Evolutionary conservation across 108 stramenopile genomes (phyloP), one percentile per base, ranked within the genome.

Genomic region (Skeletonema marinoi): DNA sequence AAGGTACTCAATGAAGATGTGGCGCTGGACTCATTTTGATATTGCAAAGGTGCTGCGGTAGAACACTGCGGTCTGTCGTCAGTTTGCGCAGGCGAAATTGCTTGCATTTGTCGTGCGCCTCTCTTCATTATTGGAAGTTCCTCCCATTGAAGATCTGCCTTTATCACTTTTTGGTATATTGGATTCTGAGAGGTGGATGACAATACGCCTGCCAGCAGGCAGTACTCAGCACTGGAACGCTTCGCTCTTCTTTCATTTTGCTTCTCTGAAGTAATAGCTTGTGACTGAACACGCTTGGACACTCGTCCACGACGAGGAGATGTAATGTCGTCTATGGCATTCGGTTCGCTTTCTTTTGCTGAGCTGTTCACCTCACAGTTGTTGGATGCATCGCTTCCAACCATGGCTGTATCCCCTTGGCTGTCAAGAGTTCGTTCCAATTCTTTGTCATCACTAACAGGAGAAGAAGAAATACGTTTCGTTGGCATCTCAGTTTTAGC

Each of bases 281-380:
- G 88, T 8, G 87, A 87, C 17, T 82, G 77, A 13, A 95, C 73
- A 32, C 94, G 92, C 68, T 92, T 89, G 32, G 94, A 96, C 38
- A 74, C 78, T 48, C 90, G 67, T 48, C 74, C 82, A 56, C 61
- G 66, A 35, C 63, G 78, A 69, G 67, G 69, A 38, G 74, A 51
- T 70, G 79, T 68, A 71, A 60, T 38, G 17, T 11, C 25, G 51
- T 31, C 11, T 4, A 42, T 42, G 11, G 13, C 19, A 68, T 19
- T 62, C 60, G 50, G 46, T n/a, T 61, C 10, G 32, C 21, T 32
- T 44, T 33, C 58, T 59, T 66, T 35, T 41, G 12, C 42, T 67
- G 66, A 60, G 56, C 54, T 48, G 33, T 21, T 58, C 8, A 11
- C 58, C 12, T 19, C 35, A 58, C 38, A 14, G 14, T 44, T 46